A percentile compares a stretch with the other conserved stretches of the same genome.
Evolutionary conservation across 2,329 filamentous ascomycete species (phyloP).

Genomic region (Neonectria punicea): DNA sequence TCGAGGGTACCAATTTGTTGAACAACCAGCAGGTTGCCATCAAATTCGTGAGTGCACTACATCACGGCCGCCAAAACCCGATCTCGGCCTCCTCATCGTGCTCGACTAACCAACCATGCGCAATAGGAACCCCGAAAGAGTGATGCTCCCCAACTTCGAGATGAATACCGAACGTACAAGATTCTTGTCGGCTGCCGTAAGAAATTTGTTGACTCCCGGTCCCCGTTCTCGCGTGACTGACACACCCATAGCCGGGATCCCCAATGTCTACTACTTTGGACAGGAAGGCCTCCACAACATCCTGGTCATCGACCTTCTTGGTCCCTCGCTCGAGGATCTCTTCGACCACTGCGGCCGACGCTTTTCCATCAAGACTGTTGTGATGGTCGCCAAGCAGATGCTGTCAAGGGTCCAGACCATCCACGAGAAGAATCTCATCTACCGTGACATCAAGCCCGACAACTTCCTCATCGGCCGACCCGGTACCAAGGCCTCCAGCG

Average conservation of each 20-base stretch:
- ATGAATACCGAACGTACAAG: slow-evolving; percentile 99
- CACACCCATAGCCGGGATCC: slow-evolving; percentile 80
- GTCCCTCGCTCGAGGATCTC: slow-evolving; percentile 93
- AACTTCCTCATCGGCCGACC: slow-evolving; percentile 98
- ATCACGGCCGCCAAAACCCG: background rate
- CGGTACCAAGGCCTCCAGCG: slow-evolving; percentile 92
- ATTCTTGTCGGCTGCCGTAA: slow-evolving; percentile 98
- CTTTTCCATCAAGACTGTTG: slow-evolving; percentile 96
- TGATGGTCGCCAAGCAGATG: slow-evolving; percentile 99
- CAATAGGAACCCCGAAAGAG: slow-evolving; percentile 96
- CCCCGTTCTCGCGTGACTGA: slow-evolving; percentile 48
- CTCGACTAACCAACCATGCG: slow-evolving; percentile 20
- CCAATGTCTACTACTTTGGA: slow-evolving; percentile 99
- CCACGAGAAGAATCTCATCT: slow-evolving; percentile 99
- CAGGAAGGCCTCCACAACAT: slow-evolving; percentile 99
- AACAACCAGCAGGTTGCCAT: slow-evolving; percentile 99
- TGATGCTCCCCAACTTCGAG: slow-evolving; percentile 95
- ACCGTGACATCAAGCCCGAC: slow-evolving; percentile 98
- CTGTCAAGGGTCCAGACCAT: slow-evolving; percentile 92
- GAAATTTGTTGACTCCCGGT: slow-evolving; percentile 47
- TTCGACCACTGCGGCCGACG: slow-evolving; percentile 97
- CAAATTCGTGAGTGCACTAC: slow-evolving; percentile 82
- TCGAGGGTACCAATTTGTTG: slow-evolving; percentile 96
- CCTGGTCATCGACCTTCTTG: slow-evolving; percentile 95
- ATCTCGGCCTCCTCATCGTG: background rate